Evolutionary conservation across 2,329 filamentous ascomycete genomes (phyloP).

Genomic region (Monosporascus sp.): DNA sequence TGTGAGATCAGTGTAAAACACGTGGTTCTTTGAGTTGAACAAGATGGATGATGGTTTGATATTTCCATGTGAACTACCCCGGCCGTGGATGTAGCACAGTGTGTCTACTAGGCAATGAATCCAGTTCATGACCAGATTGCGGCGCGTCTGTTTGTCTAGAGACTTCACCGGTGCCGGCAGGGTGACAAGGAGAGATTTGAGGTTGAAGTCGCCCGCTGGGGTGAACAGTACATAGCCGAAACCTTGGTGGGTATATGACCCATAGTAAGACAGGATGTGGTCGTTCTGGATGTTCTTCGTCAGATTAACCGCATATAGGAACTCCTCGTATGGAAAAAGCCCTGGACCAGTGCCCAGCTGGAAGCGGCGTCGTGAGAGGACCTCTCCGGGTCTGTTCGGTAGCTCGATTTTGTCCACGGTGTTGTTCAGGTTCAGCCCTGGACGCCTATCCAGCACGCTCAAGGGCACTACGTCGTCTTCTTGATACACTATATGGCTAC

Average conservation of each 20-base stretch:
- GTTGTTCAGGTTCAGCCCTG: slow-evolving; percentile 31
- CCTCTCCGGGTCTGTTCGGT: slow-evolving; percentile 51
- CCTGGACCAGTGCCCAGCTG: slow-evolving; percentile 42
- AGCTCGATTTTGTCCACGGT: slow-evolving; percentile 56
- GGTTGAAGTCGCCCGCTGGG: slow-evolving; percentile 59
- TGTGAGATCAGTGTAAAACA: slow-evolving; percentile 62
- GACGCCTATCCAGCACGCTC: slow-evolving; percentile 57
- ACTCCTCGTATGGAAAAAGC: slow-evolving; percentile 45
- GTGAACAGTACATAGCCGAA: slow-evolving; percentile 61
- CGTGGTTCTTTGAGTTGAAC: slow-evolving; percentile 58
- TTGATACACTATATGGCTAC: slow-evolving; percentile 57
- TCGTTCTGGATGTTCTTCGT: slow-evolving; percentile 57
- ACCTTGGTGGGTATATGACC: slow-evolving; percentile 61
- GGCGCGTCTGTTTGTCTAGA: slow-evolving; percentile 53
- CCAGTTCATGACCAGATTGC: slow-evolving; percentile 63
- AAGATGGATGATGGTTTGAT: slow-evolving; percentile 68
- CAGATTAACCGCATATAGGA: slow-evolving; percentile 54
- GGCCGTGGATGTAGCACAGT: slow-evolving; percentile 60
- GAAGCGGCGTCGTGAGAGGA: slow-evolving; percentile 54
- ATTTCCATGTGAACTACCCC: slow-evolving; percentile 58
- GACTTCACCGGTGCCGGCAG: slow-evolving; percentile 58
- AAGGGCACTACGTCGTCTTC: slow-evolving; percentile 65
- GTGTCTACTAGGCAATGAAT: slow-evolving; percentile 68
- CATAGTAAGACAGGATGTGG: slow-evolving; percentile 66
- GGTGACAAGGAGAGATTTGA: slow-evolving; percentile 61